These are phyloP conservation scores for Canavalia gladiata DNA, from an alignment of 306 rosid genomes.

Conservation along the genomic window DNA sequence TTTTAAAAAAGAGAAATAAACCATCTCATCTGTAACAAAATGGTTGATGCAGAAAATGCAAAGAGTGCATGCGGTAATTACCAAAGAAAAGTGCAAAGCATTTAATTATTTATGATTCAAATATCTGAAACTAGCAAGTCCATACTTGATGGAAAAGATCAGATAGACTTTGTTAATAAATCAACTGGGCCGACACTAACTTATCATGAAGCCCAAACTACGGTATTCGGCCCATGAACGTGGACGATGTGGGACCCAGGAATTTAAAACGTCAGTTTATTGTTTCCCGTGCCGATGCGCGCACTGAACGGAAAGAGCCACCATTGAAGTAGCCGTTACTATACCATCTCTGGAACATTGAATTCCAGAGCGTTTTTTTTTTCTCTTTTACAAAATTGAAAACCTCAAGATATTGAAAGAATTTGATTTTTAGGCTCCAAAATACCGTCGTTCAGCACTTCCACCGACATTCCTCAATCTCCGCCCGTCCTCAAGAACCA, in stretches of 20 bases:
- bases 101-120: neutral
- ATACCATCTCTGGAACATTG: neutral
- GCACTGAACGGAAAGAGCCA: conserved; percentile 52
- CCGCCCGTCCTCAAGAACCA: conserved; percentile 27
- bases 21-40: neutral
- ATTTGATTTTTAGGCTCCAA: conserved; percentile 10
- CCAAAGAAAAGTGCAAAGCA: neutral
- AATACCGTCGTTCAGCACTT: conserved; percentile 41
- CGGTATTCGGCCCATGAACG: conserved; percentile 8
- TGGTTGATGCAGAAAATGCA: neutral
- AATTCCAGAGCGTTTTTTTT: conserved; percentile 12
- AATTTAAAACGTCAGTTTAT: conserved; percentile 48
- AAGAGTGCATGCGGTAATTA: neutral
- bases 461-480: conserved; percentile 23
- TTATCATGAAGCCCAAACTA: neutral
- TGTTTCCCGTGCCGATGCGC: conserved; percentile 57
- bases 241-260: conserved; percentile 45
- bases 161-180: neutral
- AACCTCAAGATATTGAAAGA: neutral
- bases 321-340: conserved; percentile 66
- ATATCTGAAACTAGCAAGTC: neutral
- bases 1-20: neutral
- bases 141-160: no score
- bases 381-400: neutral
- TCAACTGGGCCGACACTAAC: neutral